Evolutionary conservation across 2,329 filamentous ascomycete genomes (phyloP).

Genomic region (Paracamarosporium sp.): DNA sequence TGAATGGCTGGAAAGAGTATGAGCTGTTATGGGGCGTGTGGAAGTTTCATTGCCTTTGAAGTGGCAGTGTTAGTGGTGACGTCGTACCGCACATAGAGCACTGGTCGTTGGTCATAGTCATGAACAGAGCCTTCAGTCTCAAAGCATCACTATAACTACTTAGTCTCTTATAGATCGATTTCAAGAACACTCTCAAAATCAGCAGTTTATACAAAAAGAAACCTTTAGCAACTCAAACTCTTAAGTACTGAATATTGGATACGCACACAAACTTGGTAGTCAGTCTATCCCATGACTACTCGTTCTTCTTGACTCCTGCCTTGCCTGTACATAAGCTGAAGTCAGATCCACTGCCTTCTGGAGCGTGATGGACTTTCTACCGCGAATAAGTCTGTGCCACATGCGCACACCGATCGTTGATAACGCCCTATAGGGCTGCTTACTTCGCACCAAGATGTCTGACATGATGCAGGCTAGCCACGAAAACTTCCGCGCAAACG

Average conservation of each 20-base stretch:
- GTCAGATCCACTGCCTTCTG: not conserved
- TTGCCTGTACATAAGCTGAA: not conserved
- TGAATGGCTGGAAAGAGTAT: not conserved
- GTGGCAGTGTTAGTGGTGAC: not conserved
- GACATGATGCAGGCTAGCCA: not conserved
- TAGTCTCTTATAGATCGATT: no score
- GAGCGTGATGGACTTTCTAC: not conserved
- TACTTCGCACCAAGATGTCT: not conserved
- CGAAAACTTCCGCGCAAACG: not conserved
- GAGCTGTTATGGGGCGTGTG: not conserved
- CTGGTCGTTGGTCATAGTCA: no score
- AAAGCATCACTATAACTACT: no score
- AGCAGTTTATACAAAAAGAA: no score
- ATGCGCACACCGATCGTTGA: not conserved
- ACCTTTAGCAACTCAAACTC: no score
- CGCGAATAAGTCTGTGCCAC: not conserved
- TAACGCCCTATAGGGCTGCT: conserved; percentile 1
- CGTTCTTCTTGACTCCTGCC: not conserved
- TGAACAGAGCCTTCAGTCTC: no score
- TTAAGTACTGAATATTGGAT: not conserved
- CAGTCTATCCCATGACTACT: not conserved
- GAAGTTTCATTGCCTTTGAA: not conserved
- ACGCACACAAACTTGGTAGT: not conserved
- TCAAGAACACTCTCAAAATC: no score
- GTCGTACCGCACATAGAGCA: no score